Conservation (phyloP, 2,329 filamentous ascomycete genomes). For the Aspergillus sp. region DNA sequence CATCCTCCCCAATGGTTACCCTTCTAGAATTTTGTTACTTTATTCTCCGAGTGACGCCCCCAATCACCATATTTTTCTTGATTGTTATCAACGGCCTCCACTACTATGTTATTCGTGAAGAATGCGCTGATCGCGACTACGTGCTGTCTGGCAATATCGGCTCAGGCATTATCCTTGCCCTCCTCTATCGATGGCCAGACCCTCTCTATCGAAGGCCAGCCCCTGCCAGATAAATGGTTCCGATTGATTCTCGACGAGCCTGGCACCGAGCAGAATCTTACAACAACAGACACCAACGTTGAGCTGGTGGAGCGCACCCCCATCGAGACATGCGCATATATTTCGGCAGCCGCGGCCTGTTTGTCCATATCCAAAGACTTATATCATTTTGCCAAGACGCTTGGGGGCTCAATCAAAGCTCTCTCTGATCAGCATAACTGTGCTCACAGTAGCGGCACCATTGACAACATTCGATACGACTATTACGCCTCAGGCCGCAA, state of each 20-base stretch:
- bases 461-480: not conserved
- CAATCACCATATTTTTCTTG: not conserved
- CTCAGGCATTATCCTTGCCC: not conserved
- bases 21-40: not conserved
- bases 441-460: not conserved
- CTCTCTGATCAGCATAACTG: not conserved
- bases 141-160: not conserved
- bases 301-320: slow-evolving; percentile 1
- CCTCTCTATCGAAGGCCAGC: not conserved
- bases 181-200: not conserved
- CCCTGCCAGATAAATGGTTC: not conserved
- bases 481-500: slow-evolving; percentile 1
- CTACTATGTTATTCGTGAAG: slow-evolving; percentile 1
- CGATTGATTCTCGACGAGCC: not conserved
- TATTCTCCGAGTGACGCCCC: not conserved
- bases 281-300: not conserved
- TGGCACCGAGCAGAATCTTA: not conserved
- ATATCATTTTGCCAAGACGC: no score
- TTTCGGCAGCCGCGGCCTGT: not conserved
- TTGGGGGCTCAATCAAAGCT: not conserved
- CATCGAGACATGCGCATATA: not conserved
- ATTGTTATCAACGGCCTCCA: not conserved
- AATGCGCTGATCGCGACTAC: not conserved
- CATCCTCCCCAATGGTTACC: not conserved
- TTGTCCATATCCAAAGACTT: not conserved